Evolutionary conservation across 2,329 filamentous ascomycete species (phyloP).

Genomic region (Xylariaceae sp.): DNA sequence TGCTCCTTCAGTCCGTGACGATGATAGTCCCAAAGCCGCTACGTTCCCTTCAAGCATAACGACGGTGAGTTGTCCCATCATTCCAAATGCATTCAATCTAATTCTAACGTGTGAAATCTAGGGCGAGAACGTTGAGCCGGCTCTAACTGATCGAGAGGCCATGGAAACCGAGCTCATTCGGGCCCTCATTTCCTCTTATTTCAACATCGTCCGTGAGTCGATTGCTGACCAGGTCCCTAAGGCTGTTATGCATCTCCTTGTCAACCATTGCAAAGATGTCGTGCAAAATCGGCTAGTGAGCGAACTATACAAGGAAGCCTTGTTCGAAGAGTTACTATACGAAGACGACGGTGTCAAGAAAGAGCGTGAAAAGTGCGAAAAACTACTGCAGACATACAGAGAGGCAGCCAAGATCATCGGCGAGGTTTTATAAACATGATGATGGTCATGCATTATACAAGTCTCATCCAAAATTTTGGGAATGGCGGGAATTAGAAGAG

Average conservation of each 20-base stretch:
- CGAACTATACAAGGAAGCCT: conserved; percentile 84
- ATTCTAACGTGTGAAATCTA: conserved; percentile 28
- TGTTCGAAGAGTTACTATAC: conserved; percentile 91
- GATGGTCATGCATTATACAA: background rate
- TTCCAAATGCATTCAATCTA: conserved; percentile 8
- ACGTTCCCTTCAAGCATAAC: conserved; percentile 45
- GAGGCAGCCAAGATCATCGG: conserved; percentile 98
- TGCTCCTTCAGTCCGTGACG: conserved; percentile 28
- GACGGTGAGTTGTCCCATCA: conserved; percentile 48
- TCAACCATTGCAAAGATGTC: conserved; percentile 97
- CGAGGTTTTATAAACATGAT: conserved; percentile 66
- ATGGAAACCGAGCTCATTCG: conserved; percentile 98
- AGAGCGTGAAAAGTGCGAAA: conserved; percentile 97
- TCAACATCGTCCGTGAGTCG: conserved; percentile 98
- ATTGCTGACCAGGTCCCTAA: conserved; percentile 98
- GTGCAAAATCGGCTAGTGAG: conserved; percentile 96
- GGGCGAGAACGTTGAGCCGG: conserved; percentile 66
- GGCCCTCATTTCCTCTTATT: conserved; percentile 94
- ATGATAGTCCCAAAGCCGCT: conserved; percentile 35
- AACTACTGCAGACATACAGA: conserved; percentile 87
- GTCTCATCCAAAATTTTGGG: background rate
- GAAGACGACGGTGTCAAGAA: conserved; percentile 97
- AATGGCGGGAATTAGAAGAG: background rate
- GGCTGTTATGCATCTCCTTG: conserved; percentile 95
- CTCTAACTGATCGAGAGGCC: conserved; percentile 88